Evolutionary conservation across 2,329 filamentous ascomycete species (phyloP).

Genomic region (Penicillium sp.): DNA sequence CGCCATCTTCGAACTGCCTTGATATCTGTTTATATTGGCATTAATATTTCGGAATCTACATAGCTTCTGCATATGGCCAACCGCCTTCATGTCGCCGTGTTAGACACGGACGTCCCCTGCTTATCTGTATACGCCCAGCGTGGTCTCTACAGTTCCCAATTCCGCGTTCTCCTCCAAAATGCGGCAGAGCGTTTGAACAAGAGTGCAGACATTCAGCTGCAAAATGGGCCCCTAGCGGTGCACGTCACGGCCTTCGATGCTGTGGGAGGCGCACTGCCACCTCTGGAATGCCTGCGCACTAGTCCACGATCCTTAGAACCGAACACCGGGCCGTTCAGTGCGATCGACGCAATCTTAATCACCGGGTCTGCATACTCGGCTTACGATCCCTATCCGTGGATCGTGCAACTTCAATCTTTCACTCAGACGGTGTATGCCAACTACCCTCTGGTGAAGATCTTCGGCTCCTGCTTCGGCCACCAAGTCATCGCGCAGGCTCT

Average conservation of each 20-base stretch:
- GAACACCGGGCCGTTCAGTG: conserved; percentile 4
- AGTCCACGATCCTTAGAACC: conserved; percentile 1
- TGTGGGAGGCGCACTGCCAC: conserved; percentile 27
- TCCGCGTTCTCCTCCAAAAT: conserved; percentile 28
- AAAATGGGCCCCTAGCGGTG: conserved; percentile 16
- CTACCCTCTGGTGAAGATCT: conserved; percentile 28
- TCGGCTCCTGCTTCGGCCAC: conserved; percentile 34
- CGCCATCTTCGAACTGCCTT: not conserved
- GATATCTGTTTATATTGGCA: not conserved
- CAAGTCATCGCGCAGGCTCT: conserved; percentile 30
- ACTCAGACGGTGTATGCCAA: conserved; percentile 22
- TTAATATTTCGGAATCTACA: not conserved
- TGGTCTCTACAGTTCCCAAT: conserved; percentile 36
- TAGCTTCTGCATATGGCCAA: conserved; percentile 10
- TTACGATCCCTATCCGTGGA: conserved; percentile 26
- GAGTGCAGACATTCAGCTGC: conserved; percentile 1
- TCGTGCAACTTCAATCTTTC: conserved; percentile 19
- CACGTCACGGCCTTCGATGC: conserved; percentile 33
- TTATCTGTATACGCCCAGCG: conserved; percentile 28
- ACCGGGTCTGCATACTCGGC: conserved; percentile 26
- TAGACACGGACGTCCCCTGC: conserved; percentile 37
- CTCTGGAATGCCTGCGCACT: conserved; percentile 22
- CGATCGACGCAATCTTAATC: conserved; percentile 30
- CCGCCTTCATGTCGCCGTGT: conserved; percentile 32
- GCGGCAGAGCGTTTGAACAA: conserved; percentile 28